Evolutionary conservation across 805 yeast genomes (phyloP).

Genomic region (Scheffersomyces coipomensis): DNA sequence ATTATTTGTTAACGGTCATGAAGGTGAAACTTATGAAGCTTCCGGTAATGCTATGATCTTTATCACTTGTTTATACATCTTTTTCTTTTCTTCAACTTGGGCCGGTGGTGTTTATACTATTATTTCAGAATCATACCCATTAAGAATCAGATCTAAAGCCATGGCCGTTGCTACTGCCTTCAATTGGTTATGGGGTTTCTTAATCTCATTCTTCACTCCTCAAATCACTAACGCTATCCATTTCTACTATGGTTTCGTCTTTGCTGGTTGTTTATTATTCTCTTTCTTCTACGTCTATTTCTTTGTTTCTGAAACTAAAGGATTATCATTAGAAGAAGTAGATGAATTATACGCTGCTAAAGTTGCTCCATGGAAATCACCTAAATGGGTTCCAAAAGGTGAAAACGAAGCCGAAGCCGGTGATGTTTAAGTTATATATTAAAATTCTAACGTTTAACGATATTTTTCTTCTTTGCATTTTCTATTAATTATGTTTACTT

Average conservation of each 20-base stretch:
- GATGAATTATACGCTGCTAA: slow-evolving; percentile 59
- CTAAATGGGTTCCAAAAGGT: slow-evolving; percentile 51
- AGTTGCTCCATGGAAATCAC: slow-evolving; percentile 40
- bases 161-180: slow-evolving; percentile 66
- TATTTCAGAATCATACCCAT: slow-evolving; percentile 67
- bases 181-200: slow-evolving; percentile 64
- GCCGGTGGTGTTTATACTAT: slow-evolving; percentile 70
- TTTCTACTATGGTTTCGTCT: slow-evolving; percentile 65
- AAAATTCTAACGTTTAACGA: too few relatives aligned
- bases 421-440: background rate
- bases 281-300: slow-evolving; percentile 69
- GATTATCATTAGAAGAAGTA: slow-evolving; percentile 79
- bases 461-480: too few relatives aligned
- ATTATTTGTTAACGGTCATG: slow-evolving; percentile 39
- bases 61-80: slow-evolving; percentile 61
- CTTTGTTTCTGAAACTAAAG: slow-evolving; percentile 76
- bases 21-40: slow-evolving; percentile 38
- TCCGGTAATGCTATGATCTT: slow-evolving; percentile 66
- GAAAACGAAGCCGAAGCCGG: slow-evolving; percentile 13
- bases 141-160: slow-evolving; percentile 59
- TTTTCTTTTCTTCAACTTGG: slow-evolving; percentile 73
- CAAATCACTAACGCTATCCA: slow-evolving; percentile 59
- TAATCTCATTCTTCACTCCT: slow-evolving; percentile 67
- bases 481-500: too few relatives aligned
- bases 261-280: slow-evolving; percentile 62